A percentile compares a stretch with the other conserved stretches of the same genome.
Conservation (phyloP, 1,284 basidiomycete species). For the Fomes fomentarius region DNA sequence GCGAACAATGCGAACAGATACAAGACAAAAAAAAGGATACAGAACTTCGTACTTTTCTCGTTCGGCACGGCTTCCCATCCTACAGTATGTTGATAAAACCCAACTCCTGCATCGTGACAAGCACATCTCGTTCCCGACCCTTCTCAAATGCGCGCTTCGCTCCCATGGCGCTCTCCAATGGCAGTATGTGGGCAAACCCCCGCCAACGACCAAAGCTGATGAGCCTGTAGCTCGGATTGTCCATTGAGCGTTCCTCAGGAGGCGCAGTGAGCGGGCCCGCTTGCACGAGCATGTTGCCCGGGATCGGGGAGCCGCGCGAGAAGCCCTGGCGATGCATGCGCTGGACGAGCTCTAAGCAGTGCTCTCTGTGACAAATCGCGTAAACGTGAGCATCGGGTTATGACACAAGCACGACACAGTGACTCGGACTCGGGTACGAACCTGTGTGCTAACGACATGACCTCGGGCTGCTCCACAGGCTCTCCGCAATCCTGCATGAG, state of each 20-base stretch:
- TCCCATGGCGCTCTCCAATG: background rate
- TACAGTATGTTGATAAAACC: background rate
- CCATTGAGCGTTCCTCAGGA: slow-evolving; percentile 27
- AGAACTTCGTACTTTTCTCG: background rate
- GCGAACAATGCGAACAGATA: background rate
- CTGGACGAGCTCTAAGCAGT: slow-evolving; percentile 44
- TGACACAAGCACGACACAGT: too few species aligned
- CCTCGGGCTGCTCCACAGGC: slow-evolving; percentile 32
- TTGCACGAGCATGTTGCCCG: slow-evolving; percentile 50
- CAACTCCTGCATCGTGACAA: slow-evolving; percentile 4
- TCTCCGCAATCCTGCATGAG: slow-evolving; percentile 54
- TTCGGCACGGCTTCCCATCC: too few species aligned
- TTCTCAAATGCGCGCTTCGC: slow-evolving; percentile 10
- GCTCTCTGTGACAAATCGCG: slow-evolving; percentile 31
- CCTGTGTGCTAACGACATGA: slow-evolving; percentile 39
- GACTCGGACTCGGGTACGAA: slow-evolving; percentile 18
- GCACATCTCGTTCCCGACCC: slow-evolving; percentile 6
- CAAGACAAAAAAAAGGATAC: too few species aligned
- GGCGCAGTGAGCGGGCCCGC: slow-evolving; percentile 44
- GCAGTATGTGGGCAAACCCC: background rate
- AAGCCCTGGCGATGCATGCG: slow-evolving; percentile 46
- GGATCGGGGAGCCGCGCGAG: slow-evolving; percentile 44
- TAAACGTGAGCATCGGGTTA: background rate
- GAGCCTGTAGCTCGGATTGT: slow-evolving; percentile 46
- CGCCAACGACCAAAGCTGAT: slow-evolving; percentile 51